Base-by-base conservation (phyloP, 2,329 filamentous ascomycete genomes). In the Arthrobotrys sinensis region DNA sequence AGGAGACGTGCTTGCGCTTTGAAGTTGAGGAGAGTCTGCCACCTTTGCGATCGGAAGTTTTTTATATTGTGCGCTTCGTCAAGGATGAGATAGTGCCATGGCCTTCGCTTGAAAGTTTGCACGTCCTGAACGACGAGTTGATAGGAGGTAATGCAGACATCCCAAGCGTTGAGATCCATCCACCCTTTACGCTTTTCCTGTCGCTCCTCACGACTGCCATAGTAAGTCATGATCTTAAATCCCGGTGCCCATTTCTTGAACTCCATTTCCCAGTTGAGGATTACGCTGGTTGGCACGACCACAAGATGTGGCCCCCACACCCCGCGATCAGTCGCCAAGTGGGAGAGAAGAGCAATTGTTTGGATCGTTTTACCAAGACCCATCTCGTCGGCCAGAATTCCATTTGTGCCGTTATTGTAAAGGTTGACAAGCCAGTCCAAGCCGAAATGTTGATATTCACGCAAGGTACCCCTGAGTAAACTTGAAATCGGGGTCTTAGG, bases 1-100 rank as follows among this genome's bases (percentile, higher is more conserved):
- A 99, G 86, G 10, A 99, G 88, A 38, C 96, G 90, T 32, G 94
- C 91, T 80, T 92, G 91, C 0, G 96, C 98, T 82, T 96, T 95
- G 86, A 99, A 96, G 0, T 92, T 96, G 21, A 99, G 89, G 80
- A 99, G 88, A 0, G 94, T 95, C 84, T 98, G 96, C 94, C 96
- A 99, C 80, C 95, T 88, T 84, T 97, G 94, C 1, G 95, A 97
- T 82, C 97, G 94, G 87, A 98, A 99, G 85, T 99, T 99, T 83
- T 99, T 98, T 88, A 99, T 99, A 85, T 99, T 98, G 86, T 99
- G 96, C 0, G 96, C 96, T 85, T 99, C 96, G 81, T 99, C 96
- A 0, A 99, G 89, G 80, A 99, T 94, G 89, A 99, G 93, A 84
- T 98, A 99, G 83, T 98, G 94, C 96, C 96, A 99, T 66, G 90